These are phyloP conservation scores for Paecilomyces formosus DNA, from an alignment of 2,329 filamentous ascomycete species.

Conservation along the genomic window DNA sequence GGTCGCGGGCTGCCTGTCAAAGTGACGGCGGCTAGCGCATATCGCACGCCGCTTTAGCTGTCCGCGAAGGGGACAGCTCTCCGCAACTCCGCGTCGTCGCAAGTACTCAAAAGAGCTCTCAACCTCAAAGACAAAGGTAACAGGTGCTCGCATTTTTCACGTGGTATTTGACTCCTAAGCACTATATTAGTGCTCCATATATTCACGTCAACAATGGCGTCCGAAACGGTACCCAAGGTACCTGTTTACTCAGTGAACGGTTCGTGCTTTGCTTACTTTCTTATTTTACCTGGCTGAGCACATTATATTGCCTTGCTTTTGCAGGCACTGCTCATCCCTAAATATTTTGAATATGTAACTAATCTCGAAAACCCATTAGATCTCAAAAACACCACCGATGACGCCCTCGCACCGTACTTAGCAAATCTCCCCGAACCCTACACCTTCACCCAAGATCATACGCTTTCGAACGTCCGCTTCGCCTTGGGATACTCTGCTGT, in stretches of 20 bases:
- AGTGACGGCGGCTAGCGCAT: conserved; percentile 3
- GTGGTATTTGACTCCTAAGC: neutral
- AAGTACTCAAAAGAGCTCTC: neutral
- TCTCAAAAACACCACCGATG: conserved; percentile 93
- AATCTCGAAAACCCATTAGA: conserved; percentile 46
- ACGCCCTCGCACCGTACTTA: conserved; percentile 88
- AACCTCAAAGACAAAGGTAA: neutral
- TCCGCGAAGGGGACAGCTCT: conserved; percentile 26
- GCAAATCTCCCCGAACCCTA: conserved; percentile 62
- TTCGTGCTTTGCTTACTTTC: conserved; percentile 17
- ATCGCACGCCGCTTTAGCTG: conserved; percentile 16
- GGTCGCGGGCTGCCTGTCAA: conserved; percentile 2
- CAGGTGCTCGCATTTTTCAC: neutral
- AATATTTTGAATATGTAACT: conserved; percentile 1
- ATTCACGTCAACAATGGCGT: conserved; percentile 14
- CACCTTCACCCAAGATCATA: conserved; percentile 71
- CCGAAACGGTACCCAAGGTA: conserved; percentile 28
- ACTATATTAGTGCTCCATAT: neutral
- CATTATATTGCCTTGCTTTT: neutral
- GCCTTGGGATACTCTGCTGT: conserved; percentile 78
- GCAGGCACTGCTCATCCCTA: neutral
- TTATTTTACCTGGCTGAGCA: neutral
- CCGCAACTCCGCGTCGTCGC: conserved; percentile 19
- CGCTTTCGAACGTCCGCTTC: conserved; percentile 73
- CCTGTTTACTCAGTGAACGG: conserved; percentile 40